phyloP scores from a whole-genome alignment of 2,329 filamentous ascomycete genomes.

The Hyphodiscus sp. region DNA sequence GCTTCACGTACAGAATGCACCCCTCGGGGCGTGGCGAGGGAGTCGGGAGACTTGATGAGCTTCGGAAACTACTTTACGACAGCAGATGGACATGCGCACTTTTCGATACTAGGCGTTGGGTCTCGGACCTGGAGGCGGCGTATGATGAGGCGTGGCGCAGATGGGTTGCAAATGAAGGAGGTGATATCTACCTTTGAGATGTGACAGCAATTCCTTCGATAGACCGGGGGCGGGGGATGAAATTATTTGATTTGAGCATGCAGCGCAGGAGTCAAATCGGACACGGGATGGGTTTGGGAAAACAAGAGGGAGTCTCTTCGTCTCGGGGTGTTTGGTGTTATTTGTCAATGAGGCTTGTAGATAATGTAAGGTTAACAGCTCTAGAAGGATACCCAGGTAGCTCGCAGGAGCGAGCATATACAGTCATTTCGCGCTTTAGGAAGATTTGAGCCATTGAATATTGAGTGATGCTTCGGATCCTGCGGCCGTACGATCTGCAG shows the following conservation, averaged over 20 bases:
- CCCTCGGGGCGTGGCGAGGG: conserved; percentile 45
- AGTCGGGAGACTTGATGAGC: conserved; percentile 65
- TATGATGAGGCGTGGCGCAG: conserved; percentile 83
- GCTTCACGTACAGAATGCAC: conserved; percentile 51
- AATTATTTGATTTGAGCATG: neutral
- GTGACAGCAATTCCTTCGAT: neutral
- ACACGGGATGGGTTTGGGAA: neutral
- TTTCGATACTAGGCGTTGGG: conserved; percentile 90
- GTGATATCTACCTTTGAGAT: conserved; percentile 73
- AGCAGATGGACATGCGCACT: conserved; percentile 79
- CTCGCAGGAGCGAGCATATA: neutral
- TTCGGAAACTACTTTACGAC: conserved; percentile 76
- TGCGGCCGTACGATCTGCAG: neutral
- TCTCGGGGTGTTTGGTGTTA: neutral
- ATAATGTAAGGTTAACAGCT: neutral
- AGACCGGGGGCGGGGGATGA: neutral
- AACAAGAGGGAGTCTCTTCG: neutral
- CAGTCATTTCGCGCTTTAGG: neutral
- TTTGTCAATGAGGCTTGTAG: neutral
- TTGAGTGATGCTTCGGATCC: neutral
- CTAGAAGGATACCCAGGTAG: neutral
- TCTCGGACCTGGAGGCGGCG: conserved; percentile 77
- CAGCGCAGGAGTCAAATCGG: neutral
- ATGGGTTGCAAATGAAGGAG: conserved; percentile 82
- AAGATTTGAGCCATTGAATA: neutral